Percentiles rank a stretch among this genome's conserved stretches.
Evolutionary conservation across 768 basidiomycete genomes (phyloP).

Genomic region (Phlegmacium glaucopus): DNA sequence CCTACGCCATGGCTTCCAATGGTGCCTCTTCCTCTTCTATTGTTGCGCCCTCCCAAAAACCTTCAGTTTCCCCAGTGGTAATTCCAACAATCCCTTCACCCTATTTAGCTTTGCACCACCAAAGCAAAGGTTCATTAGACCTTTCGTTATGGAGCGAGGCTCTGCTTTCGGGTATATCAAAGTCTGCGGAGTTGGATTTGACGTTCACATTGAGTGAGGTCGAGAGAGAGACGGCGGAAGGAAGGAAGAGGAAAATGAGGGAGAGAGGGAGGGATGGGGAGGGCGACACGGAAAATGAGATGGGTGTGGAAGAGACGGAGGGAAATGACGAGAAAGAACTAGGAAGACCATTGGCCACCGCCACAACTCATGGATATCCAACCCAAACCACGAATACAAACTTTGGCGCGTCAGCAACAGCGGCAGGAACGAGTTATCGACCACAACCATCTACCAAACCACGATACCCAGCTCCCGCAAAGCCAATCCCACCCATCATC

Average conservation of each 20-base stretch:
- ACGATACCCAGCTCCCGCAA: too few species aligned
- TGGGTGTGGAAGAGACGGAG: background rate
- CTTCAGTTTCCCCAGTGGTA: background rate
- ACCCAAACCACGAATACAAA: too few species aligned
- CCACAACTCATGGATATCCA: too few species aligned
- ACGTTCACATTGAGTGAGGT: constrained; percentile 7
- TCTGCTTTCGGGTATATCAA: constrained; percentile 49
- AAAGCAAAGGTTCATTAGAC: constrained; percentile 39
- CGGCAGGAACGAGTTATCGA: too few species aligned
- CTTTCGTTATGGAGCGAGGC: constrained; percentile 54
- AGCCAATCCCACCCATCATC: constrained; percentile 6
- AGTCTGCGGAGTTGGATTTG: constrained; percentile 15
- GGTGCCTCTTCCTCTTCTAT: background rate
- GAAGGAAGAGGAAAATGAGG: constrained; percentile 9
- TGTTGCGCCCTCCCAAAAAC: background rate
- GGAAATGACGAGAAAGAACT: too few species aligned
- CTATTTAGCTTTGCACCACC: constrained; percentile 35
- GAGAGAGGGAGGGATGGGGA: constrained; percentile 2
- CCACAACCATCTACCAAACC: too few species aligned
- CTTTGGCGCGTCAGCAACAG: too few species aligned
- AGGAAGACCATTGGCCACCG: too few species aligned
- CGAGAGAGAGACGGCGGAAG: constrained; percentile 13
- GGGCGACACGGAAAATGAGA: constrained; percentile 4
- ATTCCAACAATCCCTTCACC: background rate
- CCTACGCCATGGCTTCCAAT: constrained; percentile 4